phyloP scores from a whole-genome alignment of 2,329 filamentous ascomycete genomes.

The Aspergillus sp. region DNA sequence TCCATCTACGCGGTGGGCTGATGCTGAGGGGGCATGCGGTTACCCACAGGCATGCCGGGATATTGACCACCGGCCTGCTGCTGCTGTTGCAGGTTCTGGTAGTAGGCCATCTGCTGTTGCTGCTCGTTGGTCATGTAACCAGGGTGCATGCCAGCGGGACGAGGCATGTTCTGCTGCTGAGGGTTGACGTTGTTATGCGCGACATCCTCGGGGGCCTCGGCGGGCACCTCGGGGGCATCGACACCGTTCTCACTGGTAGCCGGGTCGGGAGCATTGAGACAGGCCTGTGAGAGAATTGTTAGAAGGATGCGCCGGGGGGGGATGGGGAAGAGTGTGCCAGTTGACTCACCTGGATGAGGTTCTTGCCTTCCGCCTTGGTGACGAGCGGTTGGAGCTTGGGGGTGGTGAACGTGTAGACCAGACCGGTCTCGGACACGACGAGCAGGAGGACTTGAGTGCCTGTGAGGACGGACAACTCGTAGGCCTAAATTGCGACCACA shows the following conservation, averaged over 20 bases:
- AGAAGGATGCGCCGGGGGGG: slow-evolving; percentile 6
- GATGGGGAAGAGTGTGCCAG: not conserved
- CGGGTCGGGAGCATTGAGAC: slow-evolving; percentile 93
- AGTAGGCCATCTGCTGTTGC: slow-evolving; percentile 77
- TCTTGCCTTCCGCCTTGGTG: slow-evolving; percentile 98
- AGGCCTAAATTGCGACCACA: slow-evolving; percentile 63
- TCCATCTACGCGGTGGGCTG: slow-evolving; percentile 68
- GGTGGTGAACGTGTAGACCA: slow-evolving; percentile 98
- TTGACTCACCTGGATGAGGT: slow-evolving; percentile 87
- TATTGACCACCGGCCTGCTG: slow-evolving; percentile 68
- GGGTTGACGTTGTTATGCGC: slow-evolving; percentile 72
- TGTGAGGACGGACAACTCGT: slow-evolving; percentile 94
- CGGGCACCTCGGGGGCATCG: slow-evolving; percentile 67
- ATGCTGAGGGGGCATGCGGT: slow-evolving; percentile 77
- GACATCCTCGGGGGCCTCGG: slow-evolving; percentile 90
- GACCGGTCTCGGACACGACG: slow-evolving; percentile 93
- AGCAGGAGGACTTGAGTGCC: slow-evolving; percentile 96
- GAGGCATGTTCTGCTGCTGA: slow-evolving; percentile 64
- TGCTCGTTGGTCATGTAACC: slow-evolving; percentile 67
- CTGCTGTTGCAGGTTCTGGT: slow-evolving; percentile 74
- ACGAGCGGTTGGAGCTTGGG: slow-evolving; percentile 97
- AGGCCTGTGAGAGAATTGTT: slow-evolving; percentile 64
- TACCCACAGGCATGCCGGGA: slow-evolving; percentile 70
- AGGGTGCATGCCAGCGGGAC: slow-evolving; percentile 65
- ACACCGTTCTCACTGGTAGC: slow-evolving; percentile 78